A percentile compares a stretch with the other conserved stretches of the same genome.
phyloP scores from a whole-genome alignment of 2,329 filamentous ascomycete genomes.

The Pyricularia sp. region DNA sequence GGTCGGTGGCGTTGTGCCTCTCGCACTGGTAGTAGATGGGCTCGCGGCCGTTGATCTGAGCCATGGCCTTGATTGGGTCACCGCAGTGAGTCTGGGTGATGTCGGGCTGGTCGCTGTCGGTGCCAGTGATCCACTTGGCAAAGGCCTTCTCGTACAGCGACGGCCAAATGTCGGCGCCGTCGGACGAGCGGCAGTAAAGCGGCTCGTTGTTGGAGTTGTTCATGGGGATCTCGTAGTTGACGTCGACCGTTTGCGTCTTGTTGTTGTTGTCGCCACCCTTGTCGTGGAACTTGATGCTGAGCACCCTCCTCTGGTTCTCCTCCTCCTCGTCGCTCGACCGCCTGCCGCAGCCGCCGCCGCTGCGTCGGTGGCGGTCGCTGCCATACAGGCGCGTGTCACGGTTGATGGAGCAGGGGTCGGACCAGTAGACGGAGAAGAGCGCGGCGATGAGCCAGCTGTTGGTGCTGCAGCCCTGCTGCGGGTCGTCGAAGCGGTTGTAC shows the following conservation, averaged over 20 bases:
- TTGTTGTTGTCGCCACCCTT: slow-evolving; percentile 29
- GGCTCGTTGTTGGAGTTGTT: slow-evolving; percentile 33
- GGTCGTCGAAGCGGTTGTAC: slow-evolving; percentile 26
- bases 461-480: slow-evolving; percentile 29
- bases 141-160: slow-evolving; percentile 38
- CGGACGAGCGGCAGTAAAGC: slow-evolving; percentile 30
- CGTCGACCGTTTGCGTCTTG: slow-evolving; percentile 20
- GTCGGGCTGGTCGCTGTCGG: slow-evolving; percentile 24
- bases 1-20: slow-evolving; percentile 13
- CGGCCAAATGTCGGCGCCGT: slow-evolving; percentile 32
- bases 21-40: slow-evolving; percentile 4
- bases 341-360: background rate
- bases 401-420: slow-evolving; percentile 30
- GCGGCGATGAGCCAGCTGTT: slow-evolving; percentile 35
- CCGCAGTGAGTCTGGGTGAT: slow-evolving; percentile 29
- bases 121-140: slow-evolving; percentile 29
- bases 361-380: background rate
- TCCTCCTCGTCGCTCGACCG: slow-evolving; percentile 13
- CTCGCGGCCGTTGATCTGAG: slow-evolving; percentile 23
- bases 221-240: slow-evolving; percentile 32
- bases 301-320: slow-evolving; percentile 5
- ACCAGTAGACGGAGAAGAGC: slow-evolving; percentile 34
- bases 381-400: slow-evolving; percentile 16
- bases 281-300: slow-evolving; percentile 29
- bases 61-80: slow-evolving; percentile 35